phyloP scores from a whole-genome alignment of 768 basidiomycete genomes.

The Termitomyces sp. region DNA sequence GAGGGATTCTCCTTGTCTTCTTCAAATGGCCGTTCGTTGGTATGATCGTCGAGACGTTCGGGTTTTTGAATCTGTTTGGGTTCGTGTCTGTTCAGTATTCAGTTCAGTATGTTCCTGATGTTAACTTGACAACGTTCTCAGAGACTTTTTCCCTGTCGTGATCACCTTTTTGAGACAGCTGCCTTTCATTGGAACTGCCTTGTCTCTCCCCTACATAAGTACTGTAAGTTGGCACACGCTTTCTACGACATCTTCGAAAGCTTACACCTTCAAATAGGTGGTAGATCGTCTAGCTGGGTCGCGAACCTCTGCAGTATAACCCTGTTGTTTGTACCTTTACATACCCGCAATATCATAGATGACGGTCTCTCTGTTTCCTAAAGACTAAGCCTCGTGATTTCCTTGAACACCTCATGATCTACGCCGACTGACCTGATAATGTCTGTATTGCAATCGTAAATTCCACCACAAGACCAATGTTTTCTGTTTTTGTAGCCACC shows the following conservation, averaged over 20 bases:
- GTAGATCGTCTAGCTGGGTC: constrained; percentile 80
- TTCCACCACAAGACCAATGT: not conserved
- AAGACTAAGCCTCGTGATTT: not conserved
- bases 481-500: too few species aligned
- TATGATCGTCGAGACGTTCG: constrained; percentile 90
- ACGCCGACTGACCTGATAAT: not conserved
- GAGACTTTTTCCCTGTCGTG: constrained; percentile 99
- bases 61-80: constrained; percentile 98
- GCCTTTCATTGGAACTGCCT: constrained; percentile 81
- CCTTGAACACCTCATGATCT: not conserved
- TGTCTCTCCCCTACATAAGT: constrained; percentile 85
- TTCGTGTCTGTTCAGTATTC: constrained; percentile 25
- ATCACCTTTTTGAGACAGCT: constrained; percentile 94
- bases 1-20: constrained; percentile 90
- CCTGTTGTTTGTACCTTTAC: constrained; percentile 11
- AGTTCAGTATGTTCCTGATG: not conserved
- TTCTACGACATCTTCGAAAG: not conserved
- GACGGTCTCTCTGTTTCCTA: not conserved
- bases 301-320: constrained; percentile 63
- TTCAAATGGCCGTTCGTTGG: constrained; percentile 93
- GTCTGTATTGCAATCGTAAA: not conserved
- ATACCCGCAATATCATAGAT: not conserved
- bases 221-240: constrained; percentile 45
- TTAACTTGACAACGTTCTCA: constrained; percentile 24
- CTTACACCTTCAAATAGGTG: constrained; percentile 35